Evolutionary conservation across 768 basidiomycete genomes (phyloP).

Genomic region (Sarcomyxa edulis): DNA sequence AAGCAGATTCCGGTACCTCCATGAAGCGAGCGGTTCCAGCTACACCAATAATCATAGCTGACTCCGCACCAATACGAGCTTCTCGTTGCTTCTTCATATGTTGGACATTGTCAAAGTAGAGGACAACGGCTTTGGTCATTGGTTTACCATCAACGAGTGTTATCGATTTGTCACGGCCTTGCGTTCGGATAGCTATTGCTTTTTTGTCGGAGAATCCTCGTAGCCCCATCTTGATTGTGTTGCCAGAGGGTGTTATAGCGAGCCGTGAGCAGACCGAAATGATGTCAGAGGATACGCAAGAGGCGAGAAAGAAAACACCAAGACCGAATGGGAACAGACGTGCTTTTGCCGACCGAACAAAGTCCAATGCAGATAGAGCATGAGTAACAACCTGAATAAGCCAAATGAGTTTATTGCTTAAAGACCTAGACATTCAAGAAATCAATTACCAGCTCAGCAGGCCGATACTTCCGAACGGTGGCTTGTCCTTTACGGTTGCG

Average conservation of each 20-base stretch:
- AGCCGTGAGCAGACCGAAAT: conserved; percentile 9
- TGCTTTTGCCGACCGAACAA: conserved; percentile 11
- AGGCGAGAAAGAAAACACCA: conserved; percentile 12
- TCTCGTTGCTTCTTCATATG: conserved; percentile 21
- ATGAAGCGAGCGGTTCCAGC: conserved; percentile 13
- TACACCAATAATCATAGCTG: conserved; percentile 20
- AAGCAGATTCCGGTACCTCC: conserved; percentile 11
- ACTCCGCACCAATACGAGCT: conserved; percentile 20
- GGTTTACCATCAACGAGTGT: conserved; percentile 9
- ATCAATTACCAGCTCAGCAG: no score
- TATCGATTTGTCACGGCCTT: conserved; percentile 13
- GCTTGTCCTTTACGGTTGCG: background rate
- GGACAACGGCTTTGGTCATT: conserved; percentile 10
- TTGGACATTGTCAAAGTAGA: conserved; percentile 25
- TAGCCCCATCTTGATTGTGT: no score
- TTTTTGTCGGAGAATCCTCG: conserved; percentile 3
- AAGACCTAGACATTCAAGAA: no score
- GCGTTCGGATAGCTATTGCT: conserved; percentile 12
- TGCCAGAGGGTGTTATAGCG: conserved; percentile 1
- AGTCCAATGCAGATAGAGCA: conserved; percentile 13
- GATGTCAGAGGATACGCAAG: conserved; percentile 11
- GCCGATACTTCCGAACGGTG: no score
- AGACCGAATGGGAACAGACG: conserved; percentile 13
- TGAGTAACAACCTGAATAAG: conserved; percentile 8
- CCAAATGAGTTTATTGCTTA: no score